phyloP scores from a whole-genome alignment of 371 early-diverging fungal genomes.

The Mortierella sp. region DNA sequence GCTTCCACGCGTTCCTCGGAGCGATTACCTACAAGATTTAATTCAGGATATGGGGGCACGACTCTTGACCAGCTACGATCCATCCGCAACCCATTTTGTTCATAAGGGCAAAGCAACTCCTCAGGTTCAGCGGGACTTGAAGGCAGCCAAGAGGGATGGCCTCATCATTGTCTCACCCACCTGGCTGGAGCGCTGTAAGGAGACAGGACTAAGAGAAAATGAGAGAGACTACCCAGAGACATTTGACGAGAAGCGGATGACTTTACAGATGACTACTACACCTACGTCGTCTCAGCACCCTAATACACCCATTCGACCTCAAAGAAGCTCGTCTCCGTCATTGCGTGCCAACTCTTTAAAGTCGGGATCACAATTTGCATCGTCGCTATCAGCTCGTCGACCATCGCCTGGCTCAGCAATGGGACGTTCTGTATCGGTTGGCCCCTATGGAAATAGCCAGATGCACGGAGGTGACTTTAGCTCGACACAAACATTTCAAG shows the following conservation, averaged over 20 bases:
- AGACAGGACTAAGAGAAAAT: slow-evolving; percentile 19
- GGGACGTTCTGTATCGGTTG: slow-evolving; percentile 11
- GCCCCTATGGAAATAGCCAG: not conserved
- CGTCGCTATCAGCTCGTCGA: too few relatives aligned
- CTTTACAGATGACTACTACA: slow-evolving; percentile 12
- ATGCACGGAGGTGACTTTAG: not conserved
- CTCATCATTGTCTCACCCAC: slow-evolving; percentile 16
- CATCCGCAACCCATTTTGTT: slow-evolving; percentile 24
- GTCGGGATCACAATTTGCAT: too few relatives aligned
- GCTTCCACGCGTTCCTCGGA: slow-evolving; percentile 20
- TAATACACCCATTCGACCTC: slow-evolving; percentile 6
- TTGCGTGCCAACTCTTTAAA: not conserved
- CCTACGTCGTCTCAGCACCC: slow-evolving; percentile 10
- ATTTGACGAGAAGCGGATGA: slow-evolving; percentile 24
- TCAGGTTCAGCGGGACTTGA: slow-evolving; percentile 16
- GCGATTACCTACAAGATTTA: slow-evolving; percentile 23
- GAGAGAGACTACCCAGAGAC: slow-evolving; percentile 25
- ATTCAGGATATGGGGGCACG: slow-evolving; percentile 20
- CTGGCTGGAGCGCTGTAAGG: slow-evolving; percentile 34
- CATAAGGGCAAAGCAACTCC: slow-evolving; percentile 31
- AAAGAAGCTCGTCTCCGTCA: slow-evolving; percentile 11
- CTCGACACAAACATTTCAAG: slow-evolving; percentile 25
- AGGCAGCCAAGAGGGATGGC: slow-evolving; percentile 15
- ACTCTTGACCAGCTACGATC: slow-evolving; percentile 9
- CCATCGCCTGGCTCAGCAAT: slow-evolving; percentile 2